phyloP scores from a whole-genome alignment of 441 rosid species.

The Populus hybrid region DNA sequence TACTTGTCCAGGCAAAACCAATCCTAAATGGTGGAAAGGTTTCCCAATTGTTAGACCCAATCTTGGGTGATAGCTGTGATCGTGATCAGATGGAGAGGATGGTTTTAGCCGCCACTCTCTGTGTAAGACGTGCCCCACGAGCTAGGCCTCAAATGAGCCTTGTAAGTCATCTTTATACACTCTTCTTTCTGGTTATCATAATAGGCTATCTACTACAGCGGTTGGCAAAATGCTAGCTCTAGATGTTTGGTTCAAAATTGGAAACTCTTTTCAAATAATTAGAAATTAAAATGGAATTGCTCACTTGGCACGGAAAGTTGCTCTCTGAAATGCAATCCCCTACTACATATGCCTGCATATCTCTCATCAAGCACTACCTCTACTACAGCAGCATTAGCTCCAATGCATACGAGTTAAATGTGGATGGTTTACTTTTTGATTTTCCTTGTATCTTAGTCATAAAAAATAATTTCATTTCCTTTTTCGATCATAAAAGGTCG shows the following conservation, averaged over 20 bases:
- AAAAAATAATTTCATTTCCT: background rate
- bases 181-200: background rate
- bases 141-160: slow-evolving; percentile 67
- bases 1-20: slow-evolving; percentile 63
- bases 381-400: background rate
- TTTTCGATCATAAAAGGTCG: slow-evolving; percentile 36
- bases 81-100: slow-evolving; percentile 55
- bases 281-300: background rate
- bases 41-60: slow-evolving; percentile 69
- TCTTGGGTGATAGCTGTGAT: slow-evolving; percentile 44
- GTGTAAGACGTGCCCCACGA: slow-evolving; percentile 57
- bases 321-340: background rate
- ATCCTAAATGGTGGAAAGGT: slow-evolving; percentile 61
- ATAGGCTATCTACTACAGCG: background rate
- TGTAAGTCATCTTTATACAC: slow-evolving; percentile 33
- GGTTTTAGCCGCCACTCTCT: slow-evolving; percentile 84
- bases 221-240: background rate
- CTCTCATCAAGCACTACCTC: background rate
- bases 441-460: background rate
- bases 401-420: background rate
- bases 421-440: background rate
- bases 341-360: background rate
- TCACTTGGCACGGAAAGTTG: background rate
- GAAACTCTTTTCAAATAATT: background rate
- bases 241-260: background rate